Evolutionary conservation across 805 yeast species (phyloP).

Genomic region (Candida jianshihensis): DNA sequence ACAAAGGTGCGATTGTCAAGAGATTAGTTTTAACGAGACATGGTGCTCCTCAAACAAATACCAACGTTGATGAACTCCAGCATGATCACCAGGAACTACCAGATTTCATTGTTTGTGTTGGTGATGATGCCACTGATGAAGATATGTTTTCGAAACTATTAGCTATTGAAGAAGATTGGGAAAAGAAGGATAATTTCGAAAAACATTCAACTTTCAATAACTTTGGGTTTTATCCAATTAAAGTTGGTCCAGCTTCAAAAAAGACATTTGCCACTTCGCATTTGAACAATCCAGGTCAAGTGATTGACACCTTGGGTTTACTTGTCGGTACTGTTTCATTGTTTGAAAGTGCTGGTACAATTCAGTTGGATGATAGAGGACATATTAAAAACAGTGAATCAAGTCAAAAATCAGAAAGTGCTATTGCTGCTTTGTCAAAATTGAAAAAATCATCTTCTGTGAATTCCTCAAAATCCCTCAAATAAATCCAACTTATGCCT

Average conservation of each 20-base stretch:
- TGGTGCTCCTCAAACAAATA: slow-evolving; percentile 44
- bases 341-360: slow-evolving; percentile 72
- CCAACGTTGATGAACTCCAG: slow-evolving; percentile 25
- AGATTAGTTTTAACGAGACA: slow-evolving; percentile 61
- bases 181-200: slow-evolving; percentile 28
- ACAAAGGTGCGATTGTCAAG: slow-evolving; percentile 94
- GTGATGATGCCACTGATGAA: slow-evolving; percentile 96
- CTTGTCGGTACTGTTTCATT: slow-evolving; percentile 72
- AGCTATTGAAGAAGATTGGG: slow-evolving; percentile 52
- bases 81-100: slow-evolving; percentile 46
- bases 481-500: too few species aligned
- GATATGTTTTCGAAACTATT: slow-evolving; percentile 88
- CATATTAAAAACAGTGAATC: slow-evolving; percentile 44
- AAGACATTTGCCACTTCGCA: slow-evolving; percentile 82
- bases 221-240: slow-evolving; percentile 73
- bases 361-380: slow-evolving; percentile 72
- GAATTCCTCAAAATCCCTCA: background rate
- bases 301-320: slow-evolving; percentile 75
- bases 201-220: slow-evolving; percentile 40
- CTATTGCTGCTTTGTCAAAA: slow-evolving; percentile 14
- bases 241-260: slow-evolving; percentile 90
- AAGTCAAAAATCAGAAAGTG: slow-evolving; percentile 29
- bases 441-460: slow-evolving; percentile 13
- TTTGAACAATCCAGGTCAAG: slow-evolving; percentile 76
- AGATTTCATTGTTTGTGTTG: slow-evolving; percentile 82